Percentiles rank a stretch among this genome's conserved stretches.
Conservation (phyloP, 441 rosid species). For the Metrosideros polymorpha region DNA sequence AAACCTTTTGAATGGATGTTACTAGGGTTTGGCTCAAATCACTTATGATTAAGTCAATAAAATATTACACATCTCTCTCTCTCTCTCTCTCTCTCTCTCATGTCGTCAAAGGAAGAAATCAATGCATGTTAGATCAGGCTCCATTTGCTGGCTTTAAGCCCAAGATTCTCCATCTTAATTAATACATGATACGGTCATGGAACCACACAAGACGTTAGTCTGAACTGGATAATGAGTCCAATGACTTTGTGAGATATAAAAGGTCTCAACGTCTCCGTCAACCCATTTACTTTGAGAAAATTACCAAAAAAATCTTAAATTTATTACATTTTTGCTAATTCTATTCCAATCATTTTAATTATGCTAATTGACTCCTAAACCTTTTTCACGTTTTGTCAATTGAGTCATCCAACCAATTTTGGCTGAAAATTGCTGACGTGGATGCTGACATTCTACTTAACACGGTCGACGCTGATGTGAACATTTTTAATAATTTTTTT, state of each 20-base stretch:
- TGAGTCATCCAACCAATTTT: too few relatives aligned
- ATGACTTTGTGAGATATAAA: not conserved
- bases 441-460: too few relatives aligned
- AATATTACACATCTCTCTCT: not conserved
- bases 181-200: not conserved
- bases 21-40: not conserved
- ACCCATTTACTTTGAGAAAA: too few relatives aligned
- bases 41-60: not conserved
- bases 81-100: not conserved
- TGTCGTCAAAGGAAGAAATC: not conserved
- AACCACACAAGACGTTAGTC: not conserved
- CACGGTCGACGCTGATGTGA: too few relatives aligned
- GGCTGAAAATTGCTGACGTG: too few relatives aligned
- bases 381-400: too few relatives aligned
- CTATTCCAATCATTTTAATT: too few relatives aligned
- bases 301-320: too few relatives aligned
- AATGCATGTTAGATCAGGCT: not conserved
- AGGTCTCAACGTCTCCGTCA: not conserved
- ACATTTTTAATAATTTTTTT: too few relatives aligned
- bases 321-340: too few relatives aligned
- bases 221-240: not conserved
- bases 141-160: not conserved
- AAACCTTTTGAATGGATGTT: not conserved
- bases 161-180: not conserved
- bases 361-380: too few relatives aligned